Evolutionary conservation across 1,139 yeast genomes (phyloP), one percentile per base, ranked within the genome.

Genomic region (Yamadazyma sp.): DNA sequence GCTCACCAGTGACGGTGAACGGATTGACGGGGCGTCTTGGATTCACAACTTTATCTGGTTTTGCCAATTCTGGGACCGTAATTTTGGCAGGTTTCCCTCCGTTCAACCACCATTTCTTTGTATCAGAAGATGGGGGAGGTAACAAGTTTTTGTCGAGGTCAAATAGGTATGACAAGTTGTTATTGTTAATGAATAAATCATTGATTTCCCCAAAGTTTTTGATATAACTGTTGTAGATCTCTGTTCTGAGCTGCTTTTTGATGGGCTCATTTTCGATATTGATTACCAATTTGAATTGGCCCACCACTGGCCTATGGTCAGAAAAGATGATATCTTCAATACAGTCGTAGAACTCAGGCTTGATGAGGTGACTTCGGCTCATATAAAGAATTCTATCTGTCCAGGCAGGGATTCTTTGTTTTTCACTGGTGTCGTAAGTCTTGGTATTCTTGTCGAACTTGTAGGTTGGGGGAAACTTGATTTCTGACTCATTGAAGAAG

Each of bases 401-500:
- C 98, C 98, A 92, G 0, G 97, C 92, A 1, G 98, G 98, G 1
- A 88, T 80, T 50, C 98, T 76, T 51, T 85, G 92, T 60, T 92
- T 92, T 54, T 90, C 97, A 32, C 95, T 84, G 3, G 90, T 73
- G 54, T 89, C 97, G 50, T 92, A 92, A 11, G 54, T 61, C 45
- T 76, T 75, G 1, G 89, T 78, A 2, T 95, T 95, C 43, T 85
- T 81, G 57, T 92, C 97, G 59, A 81, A 92, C 59, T 92, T 92
- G 64, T 92, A 92, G 2, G 98, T 92, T 5, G 98, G 98, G 5
- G 80, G 72, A 53, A 92, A 92, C 36, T 69, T 72, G 39, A 92
- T 78, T 31, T 83, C 81, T 48, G 82, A 76, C 55, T 92, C 99
- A 41, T 78, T 77, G 56, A 83, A 94, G 12, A 79, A 82, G 11